phyloP scores from a whole-genome alignment of 768 basidiomycete genomes.

The Dioszegia aurantiaca region DNA sequence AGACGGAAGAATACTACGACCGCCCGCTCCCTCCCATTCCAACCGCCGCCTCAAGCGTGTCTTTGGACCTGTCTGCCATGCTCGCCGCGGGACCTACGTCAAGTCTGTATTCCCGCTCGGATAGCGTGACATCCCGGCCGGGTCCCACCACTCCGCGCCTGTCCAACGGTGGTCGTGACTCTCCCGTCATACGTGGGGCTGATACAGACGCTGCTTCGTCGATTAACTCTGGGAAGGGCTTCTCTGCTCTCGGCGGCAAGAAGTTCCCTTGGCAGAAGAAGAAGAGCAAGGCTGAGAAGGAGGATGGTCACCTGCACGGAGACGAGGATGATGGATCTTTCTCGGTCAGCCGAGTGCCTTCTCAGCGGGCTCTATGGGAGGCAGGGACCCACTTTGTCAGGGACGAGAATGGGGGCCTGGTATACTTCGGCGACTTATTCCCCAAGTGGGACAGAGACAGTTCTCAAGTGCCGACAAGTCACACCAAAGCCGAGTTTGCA shows the following conservation, averaged over 20 bases:
- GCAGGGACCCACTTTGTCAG: conserved; percentile 45
- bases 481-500: conserved; percentile 1
- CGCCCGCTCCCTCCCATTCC: conserved; percentile 9
- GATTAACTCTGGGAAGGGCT: not conserved
- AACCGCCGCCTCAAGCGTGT: not conserved
- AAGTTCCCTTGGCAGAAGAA: not conserved
- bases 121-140: not conserved
- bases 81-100: conserved; percentile 2
- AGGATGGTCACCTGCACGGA: not conserved
- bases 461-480: not conserved
- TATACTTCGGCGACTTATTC: conserved; percentile 43
- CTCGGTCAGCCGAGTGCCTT: conserved; percentile 35
- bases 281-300: too few species aligned
- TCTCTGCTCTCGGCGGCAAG: conserved; percentile 4
- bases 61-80: conserved; percentile 2
- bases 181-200: not conserved
- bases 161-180: not conserved
- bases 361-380: conserved; percentile 37
- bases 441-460: conserved; percentile 18
- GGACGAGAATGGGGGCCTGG: conserved; percentile 40
- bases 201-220: not conserved
- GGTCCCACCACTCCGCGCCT: not conserved
- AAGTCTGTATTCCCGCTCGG: not conserved
- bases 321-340: conserved; percentile 36
- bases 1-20: not conserved